These are phyloP conservation scores for Ceratocystis smalleyi DNA, from an alignment of 2,329 filamentous ascomycete species.

Conservation along the genomic window DNA sequence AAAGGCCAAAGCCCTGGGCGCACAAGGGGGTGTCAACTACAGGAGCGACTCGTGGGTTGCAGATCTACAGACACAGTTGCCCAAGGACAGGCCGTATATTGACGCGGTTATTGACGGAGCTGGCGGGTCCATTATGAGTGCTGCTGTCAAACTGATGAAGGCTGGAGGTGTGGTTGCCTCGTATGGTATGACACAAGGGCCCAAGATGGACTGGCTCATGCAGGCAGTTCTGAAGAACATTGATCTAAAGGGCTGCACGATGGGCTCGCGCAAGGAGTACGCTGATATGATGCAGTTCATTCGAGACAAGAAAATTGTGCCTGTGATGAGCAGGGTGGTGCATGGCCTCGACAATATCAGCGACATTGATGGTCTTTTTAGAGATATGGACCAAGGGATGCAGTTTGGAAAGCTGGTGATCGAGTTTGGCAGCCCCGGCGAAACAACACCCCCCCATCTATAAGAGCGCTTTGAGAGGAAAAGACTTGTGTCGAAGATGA, in stretches of 20 bases:
- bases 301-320: constrained; percentile 52
- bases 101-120: constrained; percentile 86
- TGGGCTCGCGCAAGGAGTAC: constrained; percentile 85
- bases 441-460: constrained; percentile 15
- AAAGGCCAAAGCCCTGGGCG: constrained; percentile 56
- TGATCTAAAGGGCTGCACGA: constrained; percentile 71
- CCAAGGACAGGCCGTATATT: constrained; percentile 48
- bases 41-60: constrained; percentile 68
- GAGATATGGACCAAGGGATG: constrained; percentile 68
- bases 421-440: constrained; percentile 37
- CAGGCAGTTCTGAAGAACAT: constrained; percentile 71
- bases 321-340: constrained; percentile 60
- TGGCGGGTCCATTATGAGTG: constrained; percentile 66
- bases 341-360: constrained; percentile 59
- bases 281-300: constrained; percentile 82
- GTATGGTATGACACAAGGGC: constrained; percentile 82
- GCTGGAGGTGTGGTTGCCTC: constrained; percentile 66
- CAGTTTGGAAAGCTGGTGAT: constrained; percentile 93
- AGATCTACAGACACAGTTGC: constrained; percentile 48
- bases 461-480: neutral
- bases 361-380: constrained; percentile 70
- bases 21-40: constrained; percentile 69
- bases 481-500: neutral
- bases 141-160: constrained; percentile 54
- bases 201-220: constrained; percentile 81